These are phyloP conservation scores for Vachellia pachyceras DNA, from an alignment of 306 rosid genomes.

Conservation along the genomic window DNA sequence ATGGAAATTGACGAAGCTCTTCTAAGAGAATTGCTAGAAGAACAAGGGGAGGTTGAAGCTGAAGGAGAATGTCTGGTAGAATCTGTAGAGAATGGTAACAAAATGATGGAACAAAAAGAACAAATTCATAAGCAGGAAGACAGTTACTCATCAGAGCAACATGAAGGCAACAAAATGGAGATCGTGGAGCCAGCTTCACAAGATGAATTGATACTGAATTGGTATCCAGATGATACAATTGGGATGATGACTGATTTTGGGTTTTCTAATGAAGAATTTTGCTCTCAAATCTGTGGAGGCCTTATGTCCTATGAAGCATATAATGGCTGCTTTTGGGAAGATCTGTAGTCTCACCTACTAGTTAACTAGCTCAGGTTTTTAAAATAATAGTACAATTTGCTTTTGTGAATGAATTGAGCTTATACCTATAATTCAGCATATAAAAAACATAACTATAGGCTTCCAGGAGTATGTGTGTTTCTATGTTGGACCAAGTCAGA, in stretches of 20 bases:
- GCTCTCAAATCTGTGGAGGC: slow-evolving; percentile 40
- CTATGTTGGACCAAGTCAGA: neutral
- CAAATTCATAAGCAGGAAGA: neutral
- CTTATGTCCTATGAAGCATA: slow-evolving; percentile 34
- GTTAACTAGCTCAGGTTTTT: slow-evolving; percentile 7
- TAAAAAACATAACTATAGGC: neutral
- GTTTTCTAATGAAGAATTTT: slow-evolving; percentile 44
- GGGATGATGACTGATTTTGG: slow-evolving; percentile 51
- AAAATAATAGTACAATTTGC: neutral
- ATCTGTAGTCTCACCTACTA: slow-evolving; percentile 25
- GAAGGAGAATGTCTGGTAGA: slow-evolving; percentile 9
- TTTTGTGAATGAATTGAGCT: neutral
- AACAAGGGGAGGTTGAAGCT: slow-evolving; percentile 39
- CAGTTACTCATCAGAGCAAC: slow-evolving; percentile 30
- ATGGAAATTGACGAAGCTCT: slow-evolving; percentile 64
- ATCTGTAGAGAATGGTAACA: slow-evolving; percentile 1
- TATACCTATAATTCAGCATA: neutral
- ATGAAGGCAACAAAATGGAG: slow-evolving; percentile 26
- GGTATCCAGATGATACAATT: slow-evolving; percentile 50
- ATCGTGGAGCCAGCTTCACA: slow-evolving; percentile 33
- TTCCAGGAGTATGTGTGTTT: neutral
- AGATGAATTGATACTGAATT: slow-evolving; percentile 41
- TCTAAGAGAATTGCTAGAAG: slow-evolving; percentile 62
- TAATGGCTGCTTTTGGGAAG: slow-evolving; percentile 57
- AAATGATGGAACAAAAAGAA: neutral